Evolutionary conservation across 1,139 yeast genomes (phyloP).

Genomic region (Yamadazyma aaseri): DNA sequence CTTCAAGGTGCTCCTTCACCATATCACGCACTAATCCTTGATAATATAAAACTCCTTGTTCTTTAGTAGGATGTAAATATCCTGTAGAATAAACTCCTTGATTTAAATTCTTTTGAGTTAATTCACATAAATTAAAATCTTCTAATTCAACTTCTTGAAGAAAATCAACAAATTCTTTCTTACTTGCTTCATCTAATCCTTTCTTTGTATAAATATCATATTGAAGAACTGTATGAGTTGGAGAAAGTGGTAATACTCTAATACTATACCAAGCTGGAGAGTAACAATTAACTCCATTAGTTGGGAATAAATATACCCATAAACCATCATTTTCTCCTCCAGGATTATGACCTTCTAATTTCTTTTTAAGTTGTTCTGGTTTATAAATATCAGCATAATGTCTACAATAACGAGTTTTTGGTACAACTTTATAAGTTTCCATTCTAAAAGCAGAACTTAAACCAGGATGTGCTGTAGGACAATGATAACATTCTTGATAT

Average conservation of each 20-base stretch:
- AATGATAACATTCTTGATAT: conserved; percentile 65
- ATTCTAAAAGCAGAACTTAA: conserved; percentile 54
- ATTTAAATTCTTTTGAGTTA: conserved; percentile 58
- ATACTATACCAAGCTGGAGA: conserved; percentile 68
- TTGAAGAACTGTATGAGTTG: conserved; percentile 54
- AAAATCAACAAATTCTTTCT: conserved; percentile 62
- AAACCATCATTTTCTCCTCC: conserved; percentile 62
- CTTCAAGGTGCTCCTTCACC: conserved; percentile 52
- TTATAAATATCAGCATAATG: conserved; percentile 41
- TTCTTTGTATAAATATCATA: conserved; percentile 62
- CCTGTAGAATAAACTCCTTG: conserved; percentile 60
- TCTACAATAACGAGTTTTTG: conserved; percentile 57
- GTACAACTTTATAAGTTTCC: conserved; percentile 65
- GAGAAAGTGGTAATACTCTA: conserved; percentile 53
- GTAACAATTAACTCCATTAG: conserved; percentile 59
- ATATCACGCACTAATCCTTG: conserved; percentile 56
- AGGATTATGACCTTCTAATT: conserved; percentile 37
- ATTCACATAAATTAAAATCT: conserved; percentile 57
- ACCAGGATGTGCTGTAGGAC: conserved; percentile 68
- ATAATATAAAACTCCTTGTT: conserved; percentile 56
- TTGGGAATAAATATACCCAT: conserved; percentile 62
- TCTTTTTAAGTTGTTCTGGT: conserved; percentile 11
- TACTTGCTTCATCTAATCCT: conserved; percentile 49
- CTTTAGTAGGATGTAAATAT: conserved; percentile 57
- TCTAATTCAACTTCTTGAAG: conserved; percentile 60